These are phyloP conservation scores for Russula ochroleuca DNA, from an alignment of 768 basidiomycete genomes.

Conservation along the genomic window DNA sequence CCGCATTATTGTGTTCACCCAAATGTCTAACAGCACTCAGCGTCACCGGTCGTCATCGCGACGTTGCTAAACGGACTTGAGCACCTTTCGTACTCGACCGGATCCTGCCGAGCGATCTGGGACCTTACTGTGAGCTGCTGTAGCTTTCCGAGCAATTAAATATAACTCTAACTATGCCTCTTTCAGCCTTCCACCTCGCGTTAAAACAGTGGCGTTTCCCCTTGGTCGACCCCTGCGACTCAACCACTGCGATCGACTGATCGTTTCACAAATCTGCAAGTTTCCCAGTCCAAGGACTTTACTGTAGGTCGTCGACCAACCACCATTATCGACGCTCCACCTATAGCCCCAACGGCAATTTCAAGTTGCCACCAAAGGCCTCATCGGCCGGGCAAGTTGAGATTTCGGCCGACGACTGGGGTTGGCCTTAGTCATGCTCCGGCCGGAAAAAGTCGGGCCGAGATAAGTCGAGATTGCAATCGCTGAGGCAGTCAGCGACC, in stretches of 20 bases:
- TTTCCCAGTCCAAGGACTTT: not conserved
- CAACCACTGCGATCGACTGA: not conserved
- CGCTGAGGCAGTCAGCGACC: no score
- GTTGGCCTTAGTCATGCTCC: not conserved
- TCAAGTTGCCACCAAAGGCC: no score
- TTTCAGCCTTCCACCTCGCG: not conserved
- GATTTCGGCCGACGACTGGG: not conserved
- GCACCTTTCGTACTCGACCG: not conserved
- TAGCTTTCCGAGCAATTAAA: not conserved
- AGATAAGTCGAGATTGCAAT: no score
- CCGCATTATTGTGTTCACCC: slow-evolving; percentile 1
- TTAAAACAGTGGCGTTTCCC: not conserved
- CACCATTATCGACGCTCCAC: no score
- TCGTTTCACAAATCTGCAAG: not conserved
- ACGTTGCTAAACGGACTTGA: not conserved
- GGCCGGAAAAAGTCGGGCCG: not conserved
- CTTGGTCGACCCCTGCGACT: not conserved
- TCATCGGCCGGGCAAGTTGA: no score
- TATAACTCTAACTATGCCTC: not conserved
- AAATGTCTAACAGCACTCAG: no score
- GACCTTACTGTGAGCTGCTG: not conserved
- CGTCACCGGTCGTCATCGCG: slow-evolving; percentile 8
- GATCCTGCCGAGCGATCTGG: slow-evolving; percentile 3
- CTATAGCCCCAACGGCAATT: no score
- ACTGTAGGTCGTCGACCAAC: no score